A percentile compares a stretch with the other conserved stretches of the same genome.
Evolutionary conservation across 495 filamentous ascomycete species (phyloP).

Genomic region (Massariosphaeria phaeospora): DNA sequence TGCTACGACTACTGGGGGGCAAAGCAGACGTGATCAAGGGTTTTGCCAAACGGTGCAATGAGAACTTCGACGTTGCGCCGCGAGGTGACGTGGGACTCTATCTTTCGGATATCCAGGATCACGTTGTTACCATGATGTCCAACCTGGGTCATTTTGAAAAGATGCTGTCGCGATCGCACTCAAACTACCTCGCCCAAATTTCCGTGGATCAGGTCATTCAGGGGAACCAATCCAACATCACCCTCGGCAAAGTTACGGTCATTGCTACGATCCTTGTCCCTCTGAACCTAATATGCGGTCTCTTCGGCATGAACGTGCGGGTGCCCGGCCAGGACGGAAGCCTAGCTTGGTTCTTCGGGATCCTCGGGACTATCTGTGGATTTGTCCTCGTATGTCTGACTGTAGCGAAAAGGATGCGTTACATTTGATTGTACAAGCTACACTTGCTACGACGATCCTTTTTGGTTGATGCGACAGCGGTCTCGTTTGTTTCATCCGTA

Average conservation of each 20-base stretch:
- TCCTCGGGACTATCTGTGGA: slow-evolving; percentile 59
- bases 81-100: slow-evolving; percentile 95
- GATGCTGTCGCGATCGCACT: slow-evolving; percentile 91
- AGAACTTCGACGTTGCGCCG: slow-evolving; percentile 88
- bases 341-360: slow-evolving; percentile 74
- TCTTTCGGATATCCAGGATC: slow-evolving; percentile 94
- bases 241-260: slow-evolving; percentile 91
- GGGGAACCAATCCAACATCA: slow-evolving; percentile 74
- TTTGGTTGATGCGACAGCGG: no score
- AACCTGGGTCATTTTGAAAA: slow-evolving; percentile 95
- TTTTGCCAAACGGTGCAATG: slow-evolving; percentile 97
- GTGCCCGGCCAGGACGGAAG: slow-evolving; percentile 60
- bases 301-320: slow-evolving; percentile 95
- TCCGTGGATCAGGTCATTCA: slow-evolving; percentile 81
- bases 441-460: no score
- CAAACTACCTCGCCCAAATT: slow-evolving; percentile 93
- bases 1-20: slow-evolving; percentile 88
- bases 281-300: slow-evolving; percentile 89
- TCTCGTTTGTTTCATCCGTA: no score
- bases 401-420: slow-evolving; percentile 47
- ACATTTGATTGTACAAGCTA: slow-evolving; percentile 37
- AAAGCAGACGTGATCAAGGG: slow-evolving; percentile 97
- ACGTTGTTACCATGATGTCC: slow-evolving; percentile 98
- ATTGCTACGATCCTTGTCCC: slow-evolving; percentile 91
- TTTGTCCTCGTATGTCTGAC: slow-evolving; percentile 54